Percentiles rank a stretch among this genome's conserved stretches.
phyloP scores from a whole-genome alignment of 345 rosid species.

The Euphorbia tirucalli region DNA sequence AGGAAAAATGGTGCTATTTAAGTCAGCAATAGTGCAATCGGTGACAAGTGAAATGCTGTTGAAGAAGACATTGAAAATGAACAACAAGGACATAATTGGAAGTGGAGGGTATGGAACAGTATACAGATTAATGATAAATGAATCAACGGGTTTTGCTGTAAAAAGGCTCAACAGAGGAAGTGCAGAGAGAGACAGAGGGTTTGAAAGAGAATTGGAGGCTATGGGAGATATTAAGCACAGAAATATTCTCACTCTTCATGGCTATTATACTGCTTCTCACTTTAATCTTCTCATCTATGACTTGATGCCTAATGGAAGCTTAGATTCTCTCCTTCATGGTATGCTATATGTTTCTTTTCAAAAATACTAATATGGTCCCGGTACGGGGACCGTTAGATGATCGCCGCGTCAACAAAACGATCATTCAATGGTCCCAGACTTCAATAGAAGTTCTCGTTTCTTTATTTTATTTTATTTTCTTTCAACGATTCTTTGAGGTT shows the following conservation, averaged over 20 bases:
- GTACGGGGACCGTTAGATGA: too few relatives aligned
- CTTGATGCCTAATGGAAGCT: conserved; percentile 83
- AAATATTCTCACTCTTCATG: conserved; percentile 78
- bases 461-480: too few relatives aligned
- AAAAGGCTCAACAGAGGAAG: conserved; percentile 68
- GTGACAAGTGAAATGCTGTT: conserved; percentile 48
- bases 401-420: too few relatives aligned
- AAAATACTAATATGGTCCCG: too few relatives aligned
- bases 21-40: conserved; percentile 52
- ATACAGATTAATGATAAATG: conserved; percentile 50
- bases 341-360: too few relatives aligned
- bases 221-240: conserved; percentile 91
- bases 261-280: conserved; percentile 57
- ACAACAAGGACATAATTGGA: conserved; percentile 74
- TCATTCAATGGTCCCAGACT: too few relatives aligned
- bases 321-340: conserved; percentile 62
- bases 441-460: too few relatives aligned
- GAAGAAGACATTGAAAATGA: conserved; percentile 60
- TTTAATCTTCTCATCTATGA: conserved; percentile 81
- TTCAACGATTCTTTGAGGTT: too few relatives aligned
- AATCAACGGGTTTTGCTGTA: conserved; percentile 64
- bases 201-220: conserved; percentile 72
- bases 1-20: conserved; percentile 77
- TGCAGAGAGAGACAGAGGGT: conserved; percentile 68
- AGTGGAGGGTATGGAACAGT: conserved; percentile 83